Conservation (phyloP, 805 yeast genomes). For the Zygoascus bituminiphila region DNA sequence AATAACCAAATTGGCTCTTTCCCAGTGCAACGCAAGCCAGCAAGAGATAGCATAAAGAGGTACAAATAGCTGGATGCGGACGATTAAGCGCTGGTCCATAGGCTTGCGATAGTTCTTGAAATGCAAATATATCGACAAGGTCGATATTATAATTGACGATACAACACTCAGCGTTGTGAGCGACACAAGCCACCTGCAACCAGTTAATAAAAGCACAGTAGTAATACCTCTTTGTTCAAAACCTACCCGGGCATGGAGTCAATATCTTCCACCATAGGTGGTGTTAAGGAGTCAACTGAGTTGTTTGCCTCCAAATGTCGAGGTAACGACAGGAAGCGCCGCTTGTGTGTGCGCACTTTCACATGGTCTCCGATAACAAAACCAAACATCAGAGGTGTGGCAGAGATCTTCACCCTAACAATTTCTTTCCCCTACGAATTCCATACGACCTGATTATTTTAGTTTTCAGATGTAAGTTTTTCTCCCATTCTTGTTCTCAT, state of each 20-base stretch:
- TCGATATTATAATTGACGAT: conserved; percentile 35
- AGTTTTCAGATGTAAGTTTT: too few relatives aligned
- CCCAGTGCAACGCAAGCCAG: conserved; percentile 45
- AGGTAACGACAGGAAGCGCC: too few relatives aligned
- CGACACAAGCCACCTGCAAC: conserved; percentile 5
- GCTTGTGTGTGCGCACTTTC: too few relatives aligned
- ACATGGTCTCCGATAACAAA: too few relatives aligned
- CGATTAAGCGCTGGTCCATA: conserved; percentile 72
- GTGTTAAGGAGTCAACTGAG: neutral
- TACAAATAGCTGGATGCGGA: conserved; percentile 72
- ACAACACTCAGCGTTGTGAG: conserved; percentile 4
- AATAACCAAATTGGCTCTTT: conserved; percentile 38
- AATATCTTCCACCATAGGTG: conserved; percentile 1
- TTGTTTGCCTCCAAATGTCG: neutral
- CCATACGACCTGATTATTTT: too few relatives aligned
- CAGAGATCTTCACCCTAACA: too few relatives aligned
- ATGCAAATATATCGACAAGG: conserved; percentile 43
- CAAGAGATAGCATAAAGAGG: conserved; percentile 76
- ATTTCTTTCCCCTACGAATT: too few relatives aligned
- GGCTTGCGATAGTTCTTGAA: conserved; percentile 78
- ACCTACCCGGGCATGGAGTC: conserved; percentile 3
- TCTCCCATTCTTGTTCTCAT: too few relatives aligned
- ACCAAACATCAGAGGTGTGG: too few relatives aligned
- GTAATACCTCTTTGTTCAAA: too few relatives aligned
- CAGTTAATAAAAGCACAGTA: neutral